Evolutionary conservation across 768 basidiomycete species (phyloP).

Genomic region (Clitopilus hobsonii): DNA sequence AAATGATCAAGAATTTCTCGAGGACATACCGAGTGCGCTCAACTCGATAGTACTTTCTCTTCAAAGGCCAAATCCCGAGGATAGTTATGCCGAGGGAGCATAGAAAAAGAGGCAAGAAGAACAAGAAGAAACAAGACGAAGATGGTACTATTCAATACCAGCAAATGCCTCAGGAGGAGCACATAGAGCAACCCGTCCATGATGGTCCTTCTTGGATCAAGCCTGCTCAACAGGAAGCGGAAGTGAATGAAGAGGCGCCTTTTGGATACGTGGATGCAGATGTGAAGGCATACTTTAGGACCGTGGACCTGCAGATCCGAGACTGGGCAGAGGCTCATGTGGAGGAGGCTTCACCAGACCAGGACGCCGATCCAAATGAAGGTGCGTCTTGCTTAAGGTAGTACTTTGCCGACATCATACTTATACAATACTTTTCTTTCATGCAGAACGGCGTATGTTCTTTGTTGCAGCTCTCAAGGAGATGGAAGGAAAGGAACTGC

Average conservation of each 20-base stretch:
- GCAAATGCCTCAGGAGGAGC: background rate
- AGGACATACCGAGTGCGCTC: background rate
- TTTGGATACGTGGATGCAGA: slow-evolving; percentile 89
- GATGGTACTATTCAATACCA: background rate
- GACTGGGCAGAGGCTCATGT: slow-evolving; percentile 71
- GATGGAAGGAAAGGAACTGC: slow-evolving; percentile 84
- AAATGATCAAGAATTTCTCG: background rate
- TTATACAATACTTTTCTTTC: too few species aligned
- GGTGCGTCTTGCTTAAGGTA: slow-evolving; percentile 36
- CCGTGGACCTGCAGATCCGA: slow-evolving; percentile 81
- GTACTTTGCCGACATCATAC: too few species aligned
- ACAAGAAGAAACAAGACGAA: slow-evolving; percentile 10
- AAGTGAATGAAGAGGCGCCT: slow-evolving; percentile 63
- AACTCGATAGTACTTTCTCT: background rate
- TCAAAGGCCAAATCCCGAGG: background rate
- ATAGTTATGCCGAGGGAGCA: slow-evolving; percentile 18
- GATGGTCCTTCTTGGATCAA: slow-evolving; percentile 73
- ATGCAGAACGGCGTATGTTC: slow-evolving; percentile 75
- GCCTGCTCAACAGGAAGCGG: slow-evolving; percentile 29
- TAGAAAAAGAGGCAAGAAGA: slow-evolving; percentile 14
- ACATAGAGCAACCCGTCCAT: background rate
- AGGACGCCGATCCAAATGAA: slow-evolving; percentile 65
- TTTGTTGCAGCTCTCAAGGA: slow-evolving; percentile 80
- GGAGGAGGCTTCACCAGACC: slow-evolving; percentile 30
- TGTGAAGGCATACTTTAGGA: slow-evolving; percentile 89